Conservation (phyloP, 805 yeast genomes). For the Ogataea corticis region DNA sequence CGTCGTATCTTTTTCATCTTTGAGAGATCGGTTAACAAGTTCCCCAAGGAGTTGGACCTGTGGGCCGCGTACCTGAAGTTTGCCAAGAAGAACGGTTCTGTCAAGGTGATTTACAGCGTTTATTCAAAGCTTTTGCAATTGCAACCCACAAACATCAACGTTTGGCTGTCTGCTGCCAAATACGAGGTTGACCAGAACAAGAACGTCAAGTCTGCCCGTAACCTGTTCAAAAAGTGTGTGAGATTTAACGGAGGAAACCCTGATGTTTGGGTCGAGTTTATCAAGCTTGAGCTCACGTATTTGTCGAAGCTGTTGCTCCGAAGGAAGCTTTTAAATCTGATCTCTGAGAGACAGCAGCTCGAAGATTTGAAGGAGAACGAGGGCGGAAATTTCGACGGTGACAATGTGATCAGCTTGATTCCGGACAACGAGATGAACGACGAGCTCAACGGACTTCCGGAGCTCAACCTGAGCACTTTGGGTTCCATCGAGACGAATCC, state of each 20-base stretch:
- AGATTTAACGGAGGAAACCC: constrained; percentile 76
- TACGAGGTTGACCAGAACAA: constrained; percentile 89
- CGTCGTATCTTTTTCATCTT: constrained; percentile 79
- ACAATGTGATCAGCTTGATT: constrained; percentile 24
- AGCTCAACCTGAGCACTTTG: constrained; percentile 79
- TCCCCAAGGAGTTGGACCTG: constrained; percentile 70
- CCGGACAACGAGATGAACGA: constrained; percentile 53
- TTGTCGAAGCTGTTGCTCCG: constrained; percentile 81
- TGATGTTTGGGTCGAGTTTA: constrained; percentile 80
- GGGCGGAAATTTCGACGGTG: constrained; percentile 31
- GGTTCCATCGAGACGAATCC: constrained; percentile 87
- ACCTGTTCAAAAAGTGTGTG: constrained; percentile 78
- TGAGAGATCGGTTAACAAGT: constrained; percentile 79
- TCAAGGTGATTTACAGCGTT: constrained; percentile 70
- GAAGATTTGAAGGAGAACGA: constrained; percentile 46
- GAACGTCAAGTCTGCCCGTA: constrained; percentile 85
- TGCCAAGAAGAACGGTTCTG: constrained; percentile 66
- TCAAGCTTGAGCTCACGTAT: constrained; percentile 84
- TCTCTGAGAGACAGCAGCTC: constrained; percentile 69
- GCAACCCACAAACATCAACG: constrained; percentile 87
- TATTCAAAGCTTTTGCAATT: constrained; percentile 76
- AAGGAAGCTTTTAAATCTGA: constrained; percentile 76
- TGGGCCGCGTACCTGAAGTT: constrained; percentile 79
- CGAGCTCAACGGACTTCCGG: constrained; percentile 74
- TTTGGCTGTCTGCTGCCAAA: constrained; percentile 94